Base-by-base conservation (phyloP, 2,329 filamentous ascomycete genomes). In the Cytospora piceae region DNA sequence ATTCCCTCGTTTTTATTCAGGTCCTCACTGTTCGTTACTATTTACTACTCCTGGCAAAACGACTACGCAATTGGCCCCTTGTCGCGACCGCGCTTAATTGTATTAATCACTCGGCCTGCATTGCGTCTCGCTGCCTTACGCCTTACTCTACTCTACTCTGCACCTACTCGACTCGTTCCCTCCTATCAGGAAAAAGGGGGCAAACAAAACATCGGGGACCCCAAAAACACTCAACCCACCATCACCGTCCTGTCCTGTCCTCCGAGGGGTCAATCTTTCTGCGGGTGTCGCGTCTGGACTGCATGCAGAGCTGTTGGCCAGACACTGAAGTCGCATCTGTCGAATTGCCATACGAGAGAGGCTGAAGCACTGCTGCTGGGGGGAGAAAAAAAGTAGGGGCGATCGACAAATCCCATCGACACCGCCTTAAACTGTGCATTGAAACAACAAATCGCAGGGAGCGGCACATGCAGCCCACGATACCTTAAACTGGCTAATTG, bases 391-490 rank as follows among this genome's bases (percentile, higher is more conserved):
- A 63, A 63, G 56, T 63, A 63, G 42, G 34, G 61, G 53, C 61
- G 61, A 63, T 63, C 61, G 53, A 63, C 61, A 63, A 39, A n/a
- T n/a, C 11, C 29, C 51, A 55, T 63, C 61, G 56, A 51, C 60
- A 57, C 53, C 55, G 52, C 60, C 15, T 63, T 53, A 62, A 67
- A 68, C 70, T 69, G 52, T 42, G 42, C 32, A 70, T 69, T 71
- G 67, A 73, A 75, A 74, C 74, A 75, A 75, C 72, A 72, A 75
- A 74, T 74, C 70, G 71, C 75, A 74, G 72, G 74, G 46, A 49
- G n/a, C 46, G 46, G 46, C 46, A 49, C 46, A 49, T 49, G 72
- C 78, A 80, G 53, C 74, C 46, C 73, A 83, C 83, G 82, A 77
- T 76, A 79, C 77, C 73, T 74, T 77, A 73, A 70, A 71, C 71